These are phyloP conservation scores for Jamesozyma rosinii DNA, from an alignment of 805 yeast genomes.

Conservation along the genomic window DNA sequence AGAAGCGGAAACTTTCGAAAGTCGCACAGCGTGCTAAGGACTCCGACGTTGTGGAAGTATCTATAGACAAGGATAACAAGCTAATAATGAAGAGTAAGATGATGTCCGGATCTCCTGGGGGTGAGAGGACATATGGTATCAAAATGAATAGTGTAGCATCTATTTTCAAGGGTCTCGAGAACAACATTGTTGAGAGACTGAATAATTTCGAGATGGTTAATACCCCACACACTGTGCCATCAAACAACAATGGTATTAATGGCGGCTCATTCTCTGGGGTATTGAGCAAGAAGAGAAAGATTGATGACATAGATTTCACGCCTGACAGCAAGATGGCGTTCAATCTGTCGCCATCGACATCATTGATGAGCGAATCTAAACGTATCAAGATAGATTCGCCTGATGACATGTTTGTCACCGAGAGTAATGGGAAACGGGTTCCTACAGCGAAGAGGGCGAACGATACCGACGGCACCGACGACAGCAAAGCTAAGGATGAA, in stretches of 20 bases:
- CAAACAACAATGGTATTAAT: not conserved
- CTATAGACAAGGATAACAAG: conserved; percentile 18
- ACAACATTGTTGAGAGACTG: conserved; percentile 8
- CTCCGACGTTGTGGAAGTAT: conserved; percentile 22
- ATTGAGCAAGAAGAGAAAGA: conserved; percentile 21
- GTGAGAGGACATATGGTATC: conserved; percentile 8
- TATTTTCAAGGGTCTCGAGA: conserved; percentile 18
- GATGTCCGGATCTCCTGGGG: conserved; percentile 2
- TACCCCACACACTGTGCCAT: not conserved
- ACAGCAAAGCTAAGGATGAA: not conserved
- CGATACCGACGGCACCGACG: not conserved
- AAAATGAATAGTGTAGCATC: conserved; percentile 16
- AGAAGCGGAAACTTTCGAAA: conserved; percentile 23
- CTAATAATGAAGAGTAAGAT: conserved; percentile 24
- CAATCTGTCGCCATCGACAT: conserved; percentile 19
- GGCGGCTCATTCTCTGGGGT: not conserved
- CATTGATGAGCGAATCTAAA: conserved; percentile 30
- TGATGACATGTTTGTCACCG: conserved; percentile 22
- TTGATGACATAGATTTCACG: conserved; percentile 15
- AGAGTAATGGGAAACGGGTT: conserved; percentile 9
- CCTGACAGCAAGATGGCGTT: conserved; percentile 13
- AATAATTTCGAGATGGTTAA: conserved; percentile 10
- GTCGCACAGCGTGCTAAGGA: conserved; percentile 27
- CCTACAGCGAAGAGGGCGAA: not conserved
- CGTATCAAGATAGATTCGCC: conserved; percentile 29